A percentile compares a stretch with the other conserved stretches of the same genome.
Evolutionary conservation across 352 stramenopile genomes (phyloP).

Genomic region (Pythium dissotocum): DNA sequence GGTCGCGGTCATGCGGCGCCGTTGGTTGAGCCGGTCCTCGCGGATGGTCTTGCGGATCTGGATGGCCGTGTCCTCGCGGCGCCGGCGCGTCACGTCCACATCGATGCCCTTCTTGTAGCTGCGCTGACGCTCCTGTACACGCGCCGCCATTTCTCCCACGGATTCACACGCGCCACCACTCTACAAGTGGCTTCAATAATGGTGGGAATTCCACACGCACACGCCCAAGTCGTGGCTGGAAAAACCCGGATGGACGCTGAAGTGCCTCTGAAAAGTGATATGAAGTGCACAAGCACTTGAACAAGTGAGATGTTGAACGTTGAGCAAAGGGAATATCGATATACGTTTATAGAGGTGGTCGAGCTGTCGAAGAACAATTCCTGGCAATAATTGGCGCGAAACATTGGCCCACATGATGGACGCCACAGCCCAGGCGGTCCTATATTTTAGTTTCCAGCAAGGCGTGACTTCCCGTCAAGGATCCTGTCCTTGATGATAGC

Average conservation of each 20-base stretch:
- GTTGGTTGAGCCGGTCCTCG: slow-evolving; percentile 85
- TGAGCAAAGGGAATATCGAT: not conserved
- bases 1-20: slow-evolving; percentile 61
- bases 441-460: too few relatives aligned
- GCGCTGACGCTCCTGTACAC: slow-evolving; percentile 69
- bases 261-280: slow-evolving; percentile 3
- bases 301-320: not conserved
- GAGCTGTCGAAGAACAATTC: not conserved
- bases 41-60: slow-evolving; percentile 89
- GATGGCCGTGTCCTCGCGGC: slow-evolving; percentile 78
- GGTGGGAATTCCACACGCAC: not conserved
- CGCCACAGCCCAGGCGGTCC: too few relatives aligned
- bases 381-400: slow-evolving; percentile 2
- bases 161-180: not conserved
- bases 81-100: slow-evolving; percentile 65
- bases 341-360: slow-evolving; percentile 1
- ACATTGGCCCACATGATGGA: not conserved
- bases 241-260: not conserved
- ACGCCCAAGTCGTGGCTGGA: not conserved
- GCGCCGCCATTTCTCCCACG: slow-evolving; percentile 21
- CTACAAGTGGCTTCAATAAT: not conserved
- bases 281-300: not conserved
- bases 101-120: slow-evolving; percentile 91
- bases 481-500: too few relatives aligned
- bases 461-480: too few relatives aligned